Conservation (phyloP, 257 asterid species). For the Rubia yunnanensis region DNA sequence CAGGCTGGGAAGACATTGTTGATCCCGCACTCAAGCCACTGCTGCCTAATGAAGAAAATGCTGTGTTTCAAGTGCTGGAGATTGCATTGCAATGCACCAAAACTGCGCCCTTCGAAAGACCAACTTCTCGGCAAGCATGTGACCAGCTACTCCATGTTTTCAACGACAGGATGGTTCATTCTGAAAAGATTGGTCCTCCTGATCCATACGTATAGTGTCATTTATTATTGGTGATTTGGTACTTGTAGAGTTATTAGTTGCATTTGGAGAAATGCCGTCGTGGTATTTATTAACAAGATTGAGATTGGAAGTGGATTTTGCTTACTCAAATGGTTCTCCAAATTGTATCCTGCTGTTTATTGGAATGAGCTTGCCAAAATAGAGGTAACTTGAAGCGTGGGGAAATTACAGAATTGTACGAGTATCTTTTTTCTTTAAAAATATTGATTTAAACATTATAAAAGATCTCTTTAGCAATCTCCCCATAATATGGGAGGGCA, state of each 20-base stretch:
- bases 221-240: not conserved
- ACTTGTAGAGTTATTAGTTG: not conserved
- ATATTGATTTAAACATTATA: not conserved
- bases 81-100: slow-evolving; percentile 80
- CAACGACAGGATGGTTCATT: slow-evolving; percentile 40
- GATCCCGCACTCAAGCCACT: slow-evolving; percentile 66
- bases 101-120: slow-evolving; percentile 79
- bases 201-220: slow-evolving; percentile 18
- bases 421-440: not conserved
- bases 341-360: not conserved
- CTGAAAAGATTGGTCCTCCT: slow-evolving; percentile 43
- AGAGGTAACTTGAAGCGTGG: not conserved
- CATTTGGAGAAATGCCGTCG: slow-evolving; percentile 3
- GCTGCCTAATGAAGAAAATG: slow-evolving; percentile 48
- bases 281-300: not conserved
- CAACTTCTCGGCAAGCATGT: slow-evolving; percentile 64
- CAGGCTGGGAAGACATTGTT: slow-evolving; percentile 40
- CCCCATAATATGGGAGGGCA: no score
- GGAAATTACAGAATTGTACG: not conserved
- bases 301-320: not conserved
- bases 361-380: not conserved
- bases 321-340: not conserved
- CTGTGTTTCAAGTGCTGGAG: slow-evolving; percentile 57
- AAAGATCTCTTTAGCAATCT: no score
- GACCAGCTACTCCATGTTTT: slow-evolving; percentile 43